These are phyloP conservation scores for Pneumocystis wakefieldiae DNA, from an alignment of 1,139 yeast species.

Conservation along the genomic window DNA sequence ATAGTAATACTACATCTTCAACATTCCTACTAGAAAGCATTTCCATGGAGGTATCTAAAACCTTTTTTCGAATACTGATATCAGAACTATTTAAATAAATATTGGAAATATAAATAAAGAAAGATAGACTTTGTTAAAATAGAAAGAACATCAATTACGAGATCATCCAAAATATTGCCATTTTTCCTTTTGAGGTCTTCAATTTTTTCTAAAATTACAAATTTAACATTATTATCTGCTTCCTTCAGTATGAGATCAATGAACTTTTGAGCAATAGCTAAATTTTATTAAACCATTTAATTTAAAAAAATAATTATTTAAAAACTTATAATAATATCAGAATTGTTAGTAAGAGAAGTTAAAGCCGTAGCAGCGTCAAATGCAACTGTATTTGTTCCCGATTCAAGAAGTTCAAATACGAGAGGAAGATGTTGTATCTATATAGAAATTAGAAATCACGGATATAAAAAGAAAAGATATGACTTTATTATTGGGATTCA, in stretches of 20 bases:
- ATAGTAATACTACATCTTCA: slow-evolving; percentile 79
- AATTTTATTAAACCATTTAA: slow-evolving; percentile 19
- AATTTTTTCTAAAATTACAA: slow-evolving; percentile 79
- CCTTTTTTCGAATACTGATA: slow-evolving; percentile 77
- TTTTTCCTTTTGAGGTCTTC: slow-evolving; percentile 56
- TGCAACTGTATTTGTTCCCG: slow-evolving; percentile 59
- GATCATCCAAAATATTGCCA: slow-evolving; percentile 76
- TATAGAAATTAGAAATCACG: slow-evolving; percentile 55
- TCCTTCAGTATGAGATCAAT: slow-evolving; percentile 82
- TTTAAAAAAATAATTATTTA: background rate
- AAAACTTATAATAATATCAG: slow-evolving; percentile 39
- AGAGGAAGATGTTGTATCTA: slow-evolving; percentile 46
- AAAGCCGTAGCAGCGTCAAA: slow-evolving; percentile 88
- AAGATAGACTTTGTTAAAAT: slow-evolving; percentile 36
- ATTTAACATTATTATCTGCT: slow-evolving; percentile 82
- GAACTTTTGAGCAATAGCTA: slow-evolving; percentile 66
- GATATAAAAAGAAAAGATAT: slow-evolving; percentile 47
- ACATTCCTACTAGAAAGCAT: slow-evolving; percentile 79
- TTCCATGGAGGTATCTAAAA: slow-evolving; percentile 64
- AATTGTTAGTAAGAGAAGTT: slow-evolving; percentile 54
- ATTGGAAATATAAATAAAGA: background rate
- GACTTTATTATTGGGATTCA: slow-evolving; percentile 14
- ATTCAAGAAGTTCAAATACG: slow-evolving; percentile 57
- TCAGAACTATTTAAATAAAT: slow-evolving; percentile 43
- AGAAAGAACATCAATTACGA: slow-evolving; percentile 73